phyloP scores from a whole-genome alignment of 441 rosid species.

The Geranium incanum region DNA sequence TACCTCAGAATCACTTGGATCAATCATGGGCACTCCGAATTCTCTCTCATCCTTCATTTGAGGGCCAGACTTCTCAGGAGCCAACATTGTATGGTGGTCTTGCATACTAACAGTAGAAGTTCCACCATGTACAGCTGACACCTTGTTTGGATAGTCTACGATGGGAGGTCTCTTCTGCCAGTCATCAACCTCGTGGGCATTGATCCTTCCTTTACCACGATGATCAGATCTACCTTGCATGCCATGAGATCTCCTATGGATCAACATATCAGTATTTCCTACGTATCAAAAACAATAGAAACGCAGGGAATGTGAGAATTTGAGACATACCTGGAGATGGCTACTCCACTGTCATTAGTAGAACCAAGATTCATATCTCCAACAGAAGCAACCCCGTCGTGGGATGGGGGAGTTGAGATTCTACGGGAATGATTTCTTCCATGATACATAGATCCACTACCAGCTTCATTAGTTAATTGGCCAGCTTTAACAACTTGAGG shows the following conservation, averaged over 20 bases:
- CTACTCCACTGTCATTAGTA: slow-evolving; percentile 31
- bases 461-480: slow-evolving; percentile 34
- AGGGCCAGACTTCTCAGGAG: slow-evolving; percentile 32
- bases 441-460: slow-evolving; percentile 25
- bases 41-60: slow-evolving; percentile 38
- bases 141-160: slow-evolving; percentile 27
- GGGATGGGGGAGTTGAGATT: slow-evolving; percentile 24
- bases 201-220: slow-evolving; percentile 49
- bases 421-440: slow-evolving; percentile 31
- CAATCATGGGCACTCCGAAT: slow-evolving; percentile 30
- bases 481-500: slow-evolving; percentile 21
- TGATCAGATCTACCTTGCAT: slow-evolving; percentile 38
- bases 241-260: slow-evolving; percentile 23
- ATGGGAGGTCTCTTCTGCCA: slow-evolving; percentile 41
- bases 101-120: slow-evolving; percentile 29
- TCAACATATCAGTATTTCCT: slow-evolving; percentile 26
- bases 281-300: slow-evolving; percentile 18
- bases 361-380: slow-evolving; percentile 36
- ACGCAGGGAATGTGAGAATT: slow-evolving; percentile 16
- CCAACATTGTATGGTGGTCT: slow-evolving; percentile 27
- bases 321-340: slow-evolving; percentile 52
- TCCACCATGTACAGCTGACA: slow-evolving; percentile 33
- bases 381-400: slow-evolving; percentile 32
- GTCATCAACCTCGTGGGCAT: slow-evolving; percentile 34
- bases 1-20: slow-evolving; percentile 48